Evolutionary conservation across 2,329 filamentous ascomycete species (phyloP).

Genomic region (Pseudogymnoascus sp.): DNA sequence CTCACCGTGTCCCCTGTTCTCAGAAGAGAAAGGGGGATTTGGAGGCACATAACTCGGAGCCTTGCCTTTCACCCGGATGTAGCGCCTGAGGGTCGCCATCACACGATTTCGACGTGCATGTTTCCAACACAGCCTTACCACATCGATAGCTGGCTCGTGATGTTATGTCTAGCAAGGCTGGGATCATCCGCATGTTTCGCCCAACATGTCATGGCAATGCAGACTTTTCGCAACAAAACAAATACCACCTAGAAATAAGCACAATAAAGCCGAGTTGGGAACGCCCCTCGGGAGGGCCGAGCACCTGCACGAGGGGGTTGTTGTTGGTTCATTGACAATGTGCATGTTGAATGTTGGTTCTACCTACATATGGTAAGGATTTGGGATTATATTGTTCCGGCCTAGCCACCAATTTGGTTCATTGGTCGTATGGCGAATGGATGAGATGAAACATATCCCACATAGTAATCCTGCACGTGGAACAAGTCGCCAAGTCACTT

Average conservation of each 20-base stretch:
- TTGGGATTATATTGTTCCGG: not conserved
- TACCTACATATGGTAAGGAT: not conserved
- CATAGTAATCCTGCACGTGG: not conserved
- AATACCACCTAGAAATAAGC: not conserved
- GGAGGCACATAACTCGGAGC: not conserved
- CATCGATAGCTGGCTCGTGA: not conserved
- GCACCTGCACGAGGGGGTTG: not conserved
- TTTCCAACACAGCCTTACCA: not conserved
- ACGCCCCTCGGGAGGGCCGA: not conserved
- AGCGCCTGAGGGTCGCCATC: not conserved
- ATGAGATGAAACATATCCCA: not conserved
- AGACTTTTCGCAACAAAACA: not conserved
- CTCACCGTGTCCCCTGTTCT: too few species aligned
- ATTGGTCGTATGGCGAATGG: not conserved
- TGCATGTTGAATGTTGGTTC: conserved; percentile 3
- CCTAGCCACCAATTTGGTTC: not conserved
- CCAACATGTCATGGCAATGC: not conserved
- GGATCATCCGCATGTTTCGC: not conserved
- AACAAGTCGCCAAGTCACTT: not conserved
- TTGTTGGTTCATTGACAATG: not conserved
- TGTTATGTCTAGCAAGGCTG: not conserved
- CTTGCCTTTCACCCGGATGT: not conserved
- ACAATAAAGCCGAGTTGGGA: not conserved
- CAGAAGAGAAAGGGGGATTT: not conserved
- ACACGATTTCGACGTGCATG: not conserved